Base-by-base conservation (phyloP, 2,329 filamentous ascomycete genomes). In the Trichoderma pleuroti region DNA sequence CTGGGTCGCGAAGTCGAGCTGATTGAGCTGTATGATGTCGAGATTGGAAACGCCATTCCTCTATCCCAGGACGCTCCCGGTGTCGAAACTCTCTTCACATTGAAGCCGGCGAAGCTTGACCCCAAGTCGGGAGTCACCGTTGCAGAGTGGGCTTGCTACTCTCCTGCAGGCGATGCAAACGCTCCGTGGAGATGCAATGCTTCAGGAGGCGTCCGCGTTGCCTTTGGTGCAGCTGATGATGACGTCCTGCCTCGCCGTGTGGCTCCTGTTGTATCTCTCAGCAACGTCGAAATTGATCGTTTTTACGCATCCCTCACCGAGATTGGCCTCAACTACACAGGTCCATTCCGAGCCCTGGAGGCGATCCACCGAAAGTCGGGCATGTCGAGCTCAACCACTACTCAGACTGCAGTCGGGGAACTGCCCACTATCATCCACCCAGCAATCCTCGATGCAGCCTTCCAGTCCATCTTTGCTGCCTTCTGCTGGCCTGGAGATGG, bases 221-320 rank as follows among this genome's bases (percentile, higher is more conserved):
- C 30, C 12, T 36, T 39, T 42, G 34, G 36, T 18, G 14, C 12
- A 5, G 4, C 24, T 42, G 16, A 24, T 26, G 74, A 32, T 14
- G 54, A 59, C 28, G 28, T 12, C 28, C 54, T 59, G 4, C 54
- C 54, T 59, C 54, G 54, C 11, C 26, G 54, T 11, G 54, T 59
- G 18, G 54, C 54, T 32, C 54, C 54, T 21, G 28, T 14, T 4
- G 54, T 32, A 5, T 59, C 54, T 18, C 54, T 59, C 9, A 59
- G 28, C 28, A 21, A n/a, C 10, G 28, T 76, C 34, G 73, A 76
- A 34, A 68, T 57, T 8, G 74, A 75, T 32, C 61, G 70, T 18
- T 74, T 74, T n/a, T 75, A 74, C 34, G 54, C 69, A 16, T 73
- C 71, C 26, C 72, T 75, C 52, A 72, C 49, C 7, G 71, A 68